Conservation (phyloP, 2,329 filamentous ascomycete genomes). For the Rutstroemia sp. region DNA sequence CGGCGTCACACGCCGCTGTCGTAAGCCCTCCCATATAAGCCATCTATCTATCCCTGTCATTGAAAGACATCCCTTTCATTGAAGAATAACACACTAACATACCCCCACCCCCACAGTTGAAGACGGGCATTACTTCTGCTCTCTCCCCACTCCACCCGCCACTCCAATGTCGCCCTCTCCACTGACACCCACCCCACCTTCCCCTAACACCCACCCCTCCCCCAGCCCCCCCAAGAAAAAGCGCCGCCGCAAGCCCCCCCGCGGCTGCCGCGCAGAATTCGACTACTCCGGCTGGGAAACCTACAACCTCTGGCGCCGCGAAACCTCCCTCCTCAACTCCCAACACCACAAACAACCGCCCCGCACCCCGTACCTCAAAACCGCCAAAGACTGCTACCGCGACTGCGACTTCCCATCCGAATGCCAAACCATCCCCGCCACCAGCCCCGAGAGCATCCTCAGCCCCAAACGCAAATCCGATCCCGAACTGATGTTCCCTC, state of each 20-base stretch:
- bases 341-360: not conserved
- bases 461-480: not conserved
- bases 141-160: constrained; percentile 3
- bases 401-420: constrained; percentile 9
- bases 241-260: not conserved
- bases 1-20: constrained; percentile 30
- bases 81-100: not conserved
- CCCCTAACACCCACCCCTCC: not conserved
- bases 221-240: not conserved
- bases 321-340: not conserved
- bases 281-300: constrained; percentile 12
- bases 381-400: constrained; percentile 3
- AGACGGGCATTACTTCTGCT: constrained; percentile 20
- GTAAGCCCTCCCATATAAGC: not conserved
- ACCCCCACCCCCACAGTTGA: constrained; percentile 8
- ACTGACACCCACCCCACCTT: not conserved
- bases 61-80: not conserved
- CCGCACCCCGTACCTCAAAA: not conserved
- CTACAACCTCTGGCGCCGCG: constrained; percentile 6
- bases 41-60: not conserved
- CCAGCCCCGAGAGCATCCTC: not conserved
- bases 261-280: constrained; percentile 12
- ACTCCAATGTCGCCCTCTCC: not conserved
- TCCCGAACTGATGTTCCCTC: not conserved
- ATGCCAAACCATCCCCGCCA: not conserved